Evolutionary conservation across 1,284 basidiomycete species (phyloP), one percentile per base, ranked within the genome.

Genomic region (Sanghuangporus weigelae): DNA sequence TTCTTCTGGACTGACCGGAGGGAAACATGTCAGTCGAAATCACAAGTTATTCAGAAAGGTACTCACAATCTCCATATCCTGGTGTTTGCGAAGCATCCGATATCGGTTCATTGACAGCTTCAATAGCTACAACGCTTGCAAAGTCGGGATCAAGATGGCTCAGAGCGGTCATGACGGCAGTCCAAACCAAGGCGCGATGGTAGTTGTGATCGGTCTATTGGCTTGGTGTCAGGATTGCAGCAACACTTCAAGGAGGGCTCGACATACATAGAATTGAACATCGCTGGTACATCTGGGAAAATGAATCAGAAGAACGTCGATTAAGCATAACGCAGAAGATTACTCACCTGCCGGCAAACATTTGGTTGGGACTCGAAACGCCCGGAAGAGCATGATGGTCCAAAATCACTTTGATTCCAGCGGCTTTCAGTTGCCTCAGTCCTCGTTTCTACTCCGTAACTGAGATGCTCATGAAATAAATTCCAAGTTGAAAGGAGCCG

Each of bases 321-420:
- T 21, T 8, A 23, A 14, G 31, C 10, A 23, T 38, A 21, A 7
- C 7, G 19, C 74, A 36, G 57, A 38, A 39, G 21, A 57, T 23
- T 14, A 72, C 77, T 35, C 68, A 87, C 83, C 79, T 76, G 71
- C 90, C 89, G 2, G 89, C 79, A 70, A 92, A 92, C 76, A 79
- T 74, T 69, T 90, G 86, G 7, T 73, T 69, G 0, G 81, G 71
- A 7, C 79, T 78, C 66, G 87, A 82, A 3, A 88, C 87, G 38
- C 90, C 90, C 16, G 90, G 90, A 10, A 89, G 76, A 1, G 87
- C 90, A 71, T 93, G 90, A 66, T 90, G 89, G 69, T 90, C 90
- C 14, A 92, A 76, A 60, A 92, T 85, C 8, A 75, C 87, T 8
- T 78, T 74, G 6, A 92, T 90, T 0, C 85, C 84, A 3, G 87